Conservation (phyloP, 208 protist species). For the Acanthamoeba sp. region DNA sequence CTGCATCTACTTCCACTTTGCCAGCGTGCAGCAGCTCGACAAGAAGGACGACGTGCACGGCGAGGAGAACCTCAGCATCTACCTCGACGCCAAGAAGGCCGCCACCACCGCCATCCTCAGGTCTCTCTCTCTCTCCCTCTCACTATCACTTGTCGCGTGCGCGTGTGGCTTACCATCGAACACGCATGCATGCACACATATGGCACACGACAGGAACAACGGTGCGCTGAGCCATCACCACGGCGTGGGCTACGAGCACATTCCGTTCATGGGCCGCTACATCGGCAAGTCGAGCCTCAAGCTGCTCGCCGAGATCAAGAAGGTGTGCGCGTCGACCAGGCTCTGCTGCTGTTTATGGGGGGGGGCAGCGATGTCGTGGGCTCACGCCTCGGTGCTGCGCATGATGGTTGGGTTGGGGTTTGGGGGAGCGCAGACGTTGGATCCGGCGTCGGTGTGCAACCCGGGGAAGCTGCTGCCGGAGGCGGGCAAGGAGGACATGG, state of each 20-base stretch:
- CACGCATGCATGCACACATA: not conserved
- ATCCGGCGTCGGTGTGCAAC: slow-evolving; percentile 26
- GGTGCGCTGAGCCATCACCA: slow-evolving; percentile 78
- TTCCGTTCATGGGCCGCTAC: slow-evolving; percentile 31
- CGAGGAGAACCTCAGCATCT: slow-evolving; percentile 76
- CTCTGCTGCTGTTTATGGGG: not conserved
- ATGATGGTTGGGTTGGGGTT: too few relatives aligned
- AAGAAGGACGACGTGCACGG: not conserved
- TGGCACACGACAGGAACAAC: slow-evolving; percentile 21
- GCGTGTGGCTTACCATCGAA: too few relatives aligned
- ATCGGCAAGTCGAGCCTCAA: not conserved
- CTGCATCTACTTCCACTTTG: slow-evolving; percentile 89
- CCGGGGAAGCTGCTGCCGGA: slow-evolving; percentile 37
- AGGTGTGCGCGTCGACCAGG: not conserved
- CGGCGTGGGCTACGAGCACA: slow-evolving; percentile 50
- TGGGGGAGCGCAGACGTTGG: not conserved
- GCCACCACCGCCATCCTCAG: slow-evolving; percentile 86
- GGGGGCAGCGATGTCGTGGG: too few relatives aligned
- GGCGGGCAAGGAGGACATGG: slow-evolving; percentile 44
- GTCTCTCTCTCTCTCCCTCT: not conserved
- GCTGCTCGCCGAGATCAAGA: slow-evolving; percentile 2
- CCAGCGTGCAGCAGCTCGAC: slow-evolving; percentile 75
- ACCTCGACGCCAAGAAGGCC: slow-evolving; percentile 80
- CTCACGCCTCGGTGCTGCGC: too few relatives aligned
- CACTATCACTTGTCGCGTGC: not conserved